Conservation (phyloP, 331 rosid genomes). For the Spiraea crenata region DNA sequence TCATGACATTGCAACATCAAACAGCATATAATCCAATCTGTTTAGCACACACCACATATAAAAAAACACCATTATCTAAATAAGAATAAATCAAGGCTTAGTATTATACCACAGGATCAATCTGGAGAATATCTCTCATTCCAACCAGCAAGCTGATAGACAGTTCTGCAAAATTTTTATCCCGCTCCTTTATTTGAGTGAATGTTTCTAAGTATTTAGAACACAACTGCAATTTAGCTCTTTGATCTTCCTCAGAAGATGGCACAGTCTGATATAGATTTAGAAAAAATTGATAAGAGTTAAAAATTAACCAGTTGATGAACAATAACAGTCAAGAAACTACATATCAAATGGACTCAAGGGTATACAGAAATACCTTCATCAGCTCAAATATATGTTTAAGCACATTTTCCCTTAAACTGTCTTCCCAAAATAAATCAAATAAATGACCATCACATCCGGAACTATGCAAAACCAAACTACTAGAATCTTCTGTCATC, state of each 20-base stretch:
- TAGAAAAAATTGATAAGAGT: constrained; percentile 18
- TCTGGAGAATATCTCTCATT: constrained; percentile 67
- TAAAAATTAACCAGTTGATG: constrained; percentile 21
- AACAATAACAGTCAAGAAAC: constrained; percentile 22
- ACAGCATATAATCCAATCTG: constrained; percentile 26
- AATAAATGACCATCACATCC: constrained; percentile 72
- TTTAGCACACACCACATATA: background rate
- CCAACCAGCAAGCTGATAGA: constrained; percentile 82
- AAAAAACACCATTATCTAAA: background rate
- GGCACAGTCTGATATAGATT: constrained; percentile 54
- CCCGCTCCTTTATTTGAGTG: constrained; percentile 81
- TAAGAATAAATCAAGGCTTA: constrained; percentile 22
- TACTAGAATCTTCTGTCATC: constrained; percentile 63
- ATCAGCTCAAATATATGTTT: constrained; percentile 77
- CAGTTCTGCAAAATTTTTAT: constrained; percentile 57
- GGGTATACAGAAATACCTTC: constrained; percentile 54
- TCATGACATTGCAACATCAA: constrained; percentile 24
- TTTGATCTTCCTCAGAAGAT: constrained; percentile 67
- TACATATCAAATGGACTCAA: background rate
- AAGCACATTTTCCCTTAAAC: constrained; percentile 69
- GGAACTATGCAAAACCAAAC: constrained; percentile 57
- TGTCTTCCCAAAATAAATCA: constrained; percentile 90
- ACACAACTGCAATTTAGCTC: constrained; percentile 71
- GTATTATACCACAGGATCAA: constrained; percentile 63
- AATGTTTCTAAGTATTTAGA: constrained; percentile 86